Percentiles rank a stretch among this genome's conserved stretches.
These are phyloP conservation scores for Helicocarpus griseus DNA, from an alignment of 2,329 filamentous ascomycete genomes.

Conservation along the genomic window DNA sequence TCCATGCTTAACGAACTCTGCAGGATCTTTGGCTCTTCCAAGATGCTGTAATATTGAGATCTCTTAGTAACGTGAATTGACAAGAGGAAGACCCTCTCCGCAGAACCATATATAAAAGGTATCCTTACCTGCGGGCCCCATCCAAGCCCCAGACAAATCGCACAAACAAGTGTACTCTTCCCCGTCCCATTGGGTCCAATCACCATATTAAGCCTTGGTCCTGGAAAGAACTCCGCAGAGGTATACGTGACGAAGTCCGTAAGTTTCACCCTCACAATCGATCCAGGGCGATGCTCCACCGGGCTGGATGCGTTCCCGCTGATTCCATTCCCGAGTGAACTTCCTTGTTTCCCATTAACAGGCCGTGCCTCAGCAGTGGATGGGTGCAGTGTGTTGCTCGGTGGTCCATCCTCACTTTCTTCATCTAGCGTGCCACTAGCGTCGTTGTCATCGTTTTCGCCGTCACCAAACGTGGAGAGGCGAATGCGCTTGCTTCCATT, in stretches of 20 bases:
- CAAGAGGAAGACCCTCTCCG: neutral
- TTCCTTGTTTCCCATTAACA: neutral
- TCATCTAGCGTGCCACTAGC: neutral
- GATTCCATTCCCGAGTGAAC: neutral
- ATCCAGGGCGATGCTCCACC: conserved; percentile 53
- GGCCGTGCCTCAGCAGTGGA: neutral
- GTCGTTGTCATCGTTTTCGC: conserved; percentile 1
- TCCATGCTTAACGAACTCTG: conserved; percentile 91
- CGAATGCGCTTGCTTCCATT: conserved; percentile 25
- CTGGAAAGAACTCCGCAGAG: conserved; percentile 79
- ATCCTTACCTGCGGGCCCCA: conserved; percentile 56
- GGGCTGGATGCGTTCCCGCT: neutral
- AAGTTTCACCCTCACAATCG: conserved; percentile 79
- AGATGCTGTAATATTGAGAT: conserved; percentile 46
- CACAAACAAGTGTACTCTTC: conserved; percentile 94
- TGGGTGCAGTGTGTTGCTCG: neutral
- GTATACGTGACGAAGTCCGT: conserved; percentile 93
- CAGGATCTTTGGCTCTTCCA: conserved; percentile 72
- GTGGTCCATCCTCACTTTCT: neutral
- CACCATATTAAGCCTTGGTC: conserved; percentile 93
- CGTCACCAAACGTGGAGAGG: conserved; percentile 9
- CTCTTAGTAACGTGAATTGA: conserved; percentile 5
- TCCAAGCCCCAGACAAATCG: conserved; percentile 86
- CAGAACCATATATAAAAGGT: neutral
- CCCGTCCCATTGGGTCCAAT: conserved; percentile 98